Evolutionary conservation across 2,329 filamentous ascomycete species (phyloP), one percentile per base, ranked within the genome.

Genomic region (Alternaria incomplexa): DNA sequence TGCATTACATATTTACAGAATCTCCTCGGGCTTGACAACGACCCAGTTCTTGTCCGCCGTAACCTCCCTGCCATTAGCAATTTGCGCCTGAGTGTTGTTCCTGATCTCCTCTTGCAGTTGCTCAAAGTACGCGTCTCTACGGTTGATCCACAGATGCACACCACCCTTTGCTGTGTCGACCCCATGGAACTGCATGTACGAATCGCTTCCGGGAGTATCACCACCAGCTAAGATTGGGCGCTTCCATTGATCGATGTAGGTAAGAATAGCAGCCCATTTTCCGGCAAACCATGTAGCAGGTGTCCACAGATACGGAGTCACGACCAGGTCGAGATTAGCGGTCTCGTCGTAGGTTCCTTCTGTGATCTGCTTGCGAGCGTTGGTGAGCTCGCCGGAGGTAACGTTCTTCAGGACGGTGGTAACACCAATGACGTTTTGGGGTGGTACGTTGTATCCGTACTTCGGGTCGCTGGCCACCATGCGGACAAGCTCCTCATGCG

Each of bases 31-130:
- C 60, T 66, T 70, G 17, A 77, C 74, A 47, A 75, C 60, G 15
- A 77, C 66, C 74, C 74, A 77, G 40, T 75, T 75, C 58, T 74
- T 75, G 26, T 77, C 73, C 6, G 74, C 73, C 2, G 71, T 74
- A 20, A 75, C 69, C 50, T 73, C 70, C 50, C 72, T 64, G 20
- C 67, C 67, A 53, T 77, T 74, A n/a, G 67, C 68, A 54, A 58
- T 71, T 56, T 77, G 73, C 17, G 56, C 72, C 23, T 66, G 60
- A 2, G 67, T 69, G 59, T 70, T 72, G 23, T 72, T 68, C 45
- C 47, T 59, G 40, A 75, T 75, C 55, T 75, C 65, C 12, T 65
- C 67, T 36, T 71, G 58, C 7, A 77, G 62, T 6, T 44, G 54
- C 58, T 73, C 63, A 25, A 67, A 69, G 40, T 67, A 67, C 7